Conservation (phyloP, 2,329 filamentous ascomycete genomes). For the Cryphonectria japonica region DNA sequence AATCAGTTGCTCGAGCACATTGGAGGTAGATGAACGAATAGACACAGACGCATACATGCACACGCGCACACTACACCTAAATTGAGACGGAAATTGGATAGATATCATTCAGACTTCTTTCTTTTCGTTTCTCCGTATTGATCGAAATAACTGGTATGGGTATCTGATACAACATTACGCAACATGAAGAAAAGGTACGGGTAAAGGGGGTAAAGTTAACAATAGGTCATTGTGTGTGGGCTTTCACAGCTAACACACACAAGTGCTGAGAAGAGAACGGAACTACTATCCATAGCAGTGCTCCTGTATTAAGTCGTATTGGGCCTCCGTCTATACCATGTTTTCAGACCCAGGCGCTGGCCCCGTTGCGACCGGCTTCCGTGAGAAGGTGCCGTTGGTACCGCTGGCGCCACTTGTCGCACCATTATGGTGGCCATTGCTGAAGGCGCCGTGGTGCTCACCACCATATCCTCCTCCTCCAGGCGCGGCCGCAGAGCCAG, state of each 20-base stretch:
- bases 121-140: not conserved
- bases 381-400: slow-evolving; percentile 16
- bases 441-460: not conserved
- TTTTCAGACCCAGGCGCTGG: slow-evolving; percentile 6
- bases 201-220: not conserved
- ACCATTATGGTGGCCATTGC: not conserved
- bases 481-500: not conserved
- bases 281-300: not conserved
- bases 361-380: slow-evolving; percentile 23
- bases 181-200: not conserved
- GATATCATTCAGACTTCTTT: not conserved
- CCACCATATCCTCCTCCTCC: slow-evolving; percentile 6
- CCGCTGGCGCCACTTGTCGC: slow-evolving; percentile 11
- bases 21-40: no score
- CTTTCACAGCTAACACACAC: no score
- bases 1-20: no score
- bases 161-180: slow-evolving; percentile 4
- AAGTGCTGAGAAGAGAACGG: not conserved
- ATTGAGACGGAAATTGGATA: not conserved
- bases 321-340: slow-evolving; percentile 20
- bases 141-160: not conserved
- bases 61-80: not conserved
- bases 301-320: not conserved
- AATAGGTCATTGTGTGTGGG: not conserved
- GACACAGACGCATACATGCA: no score